Evolutionary conservation across 2,329 filamentous ascomycete species (phyloP).

Genomic region (Aspergillus ochraceoroseus): DNA sequence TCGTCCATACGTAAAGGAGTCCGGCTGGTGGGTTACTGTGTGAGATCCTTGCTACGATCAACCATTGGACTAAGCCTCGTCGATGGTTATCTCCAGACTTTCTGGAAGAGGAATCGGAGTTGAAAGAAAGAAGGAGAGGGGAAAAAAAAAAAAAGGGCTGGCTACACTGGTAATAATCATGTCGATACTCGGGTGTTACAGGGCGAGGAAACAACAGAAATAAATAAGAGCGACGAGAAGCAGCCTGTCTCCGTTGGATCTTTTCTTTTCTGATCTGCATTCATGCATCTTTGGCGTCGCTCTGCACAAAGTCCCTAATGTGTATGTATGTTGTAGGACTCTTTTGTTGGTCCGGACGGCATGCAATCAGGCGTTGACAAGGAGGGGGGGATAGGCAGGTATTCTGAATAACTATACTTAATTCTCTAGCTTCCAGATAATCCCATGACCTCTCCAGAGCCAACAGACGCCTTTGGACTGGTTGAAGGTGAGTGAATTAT

Average conservation of each 20-base stretch:
- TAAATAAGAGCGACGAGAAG: conserved; percentile 9
- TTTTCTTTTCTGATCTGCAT: conserved; percentile 11
- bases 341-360: conserved; percentile 5
- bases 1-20: conserved; percentile 27
- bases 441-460: conserved; percentile 12
- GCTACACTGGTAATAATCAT: too few relatives aligned
- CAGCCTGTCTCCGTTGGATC: conserved; percentile 8
- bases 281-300: conserved; percentile 14
- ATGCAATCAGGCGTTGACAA: conserved; percentile 4
- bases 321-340: conserved; percentile 10
- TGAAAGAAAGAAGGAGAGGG: too few relatives aligned
- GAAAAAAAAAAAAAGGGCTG: too few relatives aligned
- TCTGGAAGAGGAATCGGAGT: conserved; percentile 27
- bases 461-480: conserved; percentile 6
- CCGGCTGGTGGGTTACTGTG: conserved; percentile 28
- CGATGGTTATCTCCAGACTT: conserved; percentile 33
- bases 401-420: conserved; percentile 3
- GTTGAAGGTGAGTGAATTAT: neutral
- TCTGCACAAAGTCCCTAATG: conserved; percentile 15
- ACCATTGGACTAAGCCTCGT: conserved; percentile 37
- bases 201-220: neutral
- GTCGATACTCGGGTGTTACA: conserved; percentile 12
- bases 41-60: conserved; percentile 38
- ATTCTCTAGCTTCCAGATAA: conserved; percentile 12
- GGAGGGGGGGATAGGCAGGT: neutral